phyloP scores from a whole-genome alignment of 1,284 basidiomycete genomes.

The Leccinum insigne region DNA sequence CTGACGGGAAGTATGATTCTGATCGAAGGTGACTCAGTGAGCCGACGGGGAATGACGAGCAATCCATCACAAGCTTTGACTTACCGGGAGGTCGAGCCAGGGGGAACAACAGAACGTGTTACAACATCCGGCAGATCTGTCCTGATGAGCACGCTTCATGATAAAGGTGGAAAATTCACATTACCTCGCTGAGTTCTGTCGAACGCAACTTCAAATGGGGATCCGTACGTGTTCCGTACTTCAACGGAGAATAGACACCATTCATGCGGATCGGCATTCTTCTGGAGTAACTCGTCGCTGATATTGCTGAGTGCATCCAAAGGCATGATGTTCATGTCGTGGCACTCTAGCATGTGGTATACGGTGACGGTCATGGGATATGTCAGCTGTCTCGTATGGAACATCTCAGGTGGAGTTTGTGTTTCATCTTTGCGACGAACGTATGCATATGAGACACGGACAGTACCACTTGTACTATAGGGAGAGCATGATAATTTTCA shows the following conservation, averaged over 20 bases:
- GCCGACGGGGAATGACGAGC: constrained; percentile 2
- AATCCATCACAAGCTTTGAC: constrained; percentile 21
- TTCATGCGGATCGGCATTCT: constrained; percentile 52
- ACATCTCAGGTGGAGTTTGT: constrained; percentile 46
- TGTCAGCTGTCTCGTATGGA: constrained; percentile 82
- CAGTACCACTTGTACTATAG: constrained; percentile 69
- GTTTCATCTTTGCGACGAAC: constrained; percentile 46
- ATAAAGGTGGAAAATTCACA: constrained; percentile 12
- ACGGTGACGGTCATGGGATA: constrained; percentile 90
- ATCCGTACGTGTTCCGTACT: constrained; percentile 85
- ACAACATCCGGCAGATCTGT: constrained; percentile 44
- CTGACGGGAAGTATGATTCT: constrained; percentile 82
- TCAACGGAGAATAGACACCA: constrained; percentile 89
- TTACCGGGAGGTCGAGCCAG: constrained; percentile 82
- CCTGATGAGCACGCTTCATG: constrained; percentile 8
- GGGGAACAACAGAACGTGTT: constrained; percentile 68
- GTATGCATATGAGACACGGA: constrained; percentile 85
- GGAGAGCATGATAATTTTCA: constrained; percentile 3
- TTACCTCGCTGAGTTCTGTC: constrained; percentile 63
- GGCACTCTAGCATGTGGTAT: constrained; percentile 89
- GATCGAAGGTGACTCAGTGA: constrained; percentile 12
- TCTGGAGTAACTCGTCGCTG: constrained; percentile 27
- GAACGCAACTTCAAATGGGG: constrained; percentile 87
- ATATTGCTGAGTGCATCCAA: constrained; percentile 44
- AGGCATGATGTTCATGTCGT: constrained; percentile 76